Evolutionary conservation across 306 rosid genomes (phyloP), one percentile per base, ranked within the genome.

Genomic region (Cicer arietinum): DNA sequence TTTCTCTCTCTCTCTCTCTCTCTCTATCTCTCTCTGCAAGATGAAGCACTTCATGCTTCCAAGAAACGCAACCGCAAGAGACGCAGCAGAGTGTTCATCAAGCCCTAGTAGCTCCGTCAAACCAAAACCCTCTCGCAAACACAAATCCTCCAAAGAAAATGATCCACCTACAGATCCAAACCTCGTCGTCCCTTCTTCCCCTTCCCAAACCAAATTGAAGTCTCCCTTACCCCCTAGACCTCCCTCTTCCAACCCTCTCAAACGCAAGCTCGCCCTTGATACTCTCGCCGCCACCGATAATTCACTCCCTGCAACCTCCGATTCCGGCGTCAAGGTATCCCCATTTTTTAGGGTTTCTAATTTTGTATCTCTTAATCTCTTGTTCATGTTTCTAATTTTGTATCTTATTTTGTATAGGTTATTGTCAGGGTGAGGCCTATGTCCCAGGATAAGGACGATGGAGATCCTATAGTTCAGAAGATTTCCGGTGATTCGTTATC

Each of bases 311-410:
- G 89, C 88, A 12, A 4, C 74, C 46, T 86, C 88, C 47, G 99
- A 95, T 82, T 95, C 99, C 42, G 99, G 99, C 6, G 99, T 95
- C 22, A 89, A 92, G 97, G 99, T 92, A 65, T 52, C 39, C 0
- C 2, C 2, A 0, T 1, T 47, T 18, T 6, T 46, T 79, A 65
- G 69, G 74, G 41, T 72, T 79, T 79, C 42, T 0, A 16, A 14
- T 17, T 4, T 45, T 12, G 1, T 30, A 30, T 30, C 37, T 30
- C 37, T 25, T 17, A 6, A 60, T 30, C 20, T 44, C 0, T 67
- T 6, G 1, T 57, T 6, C 11, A 8, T 0, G 14, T 37, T 69
- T 57, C 53, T 69, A 7, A 50, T 41, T 70, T 4, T 17, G 20
- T 41, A 7, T 59, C 8, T 51, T 18, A 11, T 10, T 3, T 51